Base-by-base conservation (phyloP, 352 stramenopile species). In the Plasmopara viticola region DNA sequence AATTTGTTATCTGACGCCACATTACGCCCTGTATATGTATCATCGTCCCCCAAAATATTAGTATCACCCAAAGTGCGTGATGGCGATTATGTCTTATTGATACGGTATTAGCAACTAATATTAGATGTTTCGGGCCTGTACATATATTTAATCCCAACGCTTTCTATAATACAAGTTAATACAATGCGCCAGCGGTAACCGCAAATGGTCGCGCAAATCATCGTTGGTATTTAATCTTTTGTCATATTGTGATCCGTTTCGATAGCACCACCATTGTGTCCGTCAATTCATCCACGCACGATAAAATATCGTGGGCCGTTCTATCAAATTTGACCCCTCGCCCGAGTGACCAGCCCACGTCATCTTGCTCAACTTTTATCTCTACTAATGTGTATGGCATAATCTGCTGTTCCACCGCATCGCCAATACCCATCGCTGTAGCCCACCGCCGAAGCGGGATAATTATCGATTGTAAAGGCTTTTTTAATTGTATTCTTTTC, bases 81-180 rank as follows among this genome's bases (percentile, higher is more conserved):
- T 35, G 4, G 20, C 20, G 20, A 25, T 35, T 35, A 35, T 35
- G 6, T 35, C 10, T 35, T 35, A 35, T 35, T 35, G 31, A 25
- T 35, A 12, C 30, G 30, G 30, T 34, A 34, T 5, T 5, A 34
- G 9, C 30, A 34, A 34, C 30, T 9, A 9, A 9, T 34, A 9
- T 34, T 34, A 9, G 5, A 34, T 34, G 9, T 34, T 34, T 34
- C n/a, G n/a, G n/a, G n/a, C n/a, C n/a, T n/a, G n/a, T 34, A 34
- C 9, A 34, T 9, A 34, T 34, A 9, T 34, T 34, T 9, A 34
- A 34, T 62, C 38, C 31, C 52, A 66, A 4, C 47, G 62, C 4
- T 58, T 63, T 3, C 17, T 68, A 37, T 54, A 82, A 58, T 85
- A 82, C 53, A 61, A 28, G 46, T 78, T 82, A 42, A 82, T 53